Evolutionary conservation across 2,329 filamentous ascomycete genomes (phyloP).

Genomic region (Colletotrichum caudatum): DNA sequence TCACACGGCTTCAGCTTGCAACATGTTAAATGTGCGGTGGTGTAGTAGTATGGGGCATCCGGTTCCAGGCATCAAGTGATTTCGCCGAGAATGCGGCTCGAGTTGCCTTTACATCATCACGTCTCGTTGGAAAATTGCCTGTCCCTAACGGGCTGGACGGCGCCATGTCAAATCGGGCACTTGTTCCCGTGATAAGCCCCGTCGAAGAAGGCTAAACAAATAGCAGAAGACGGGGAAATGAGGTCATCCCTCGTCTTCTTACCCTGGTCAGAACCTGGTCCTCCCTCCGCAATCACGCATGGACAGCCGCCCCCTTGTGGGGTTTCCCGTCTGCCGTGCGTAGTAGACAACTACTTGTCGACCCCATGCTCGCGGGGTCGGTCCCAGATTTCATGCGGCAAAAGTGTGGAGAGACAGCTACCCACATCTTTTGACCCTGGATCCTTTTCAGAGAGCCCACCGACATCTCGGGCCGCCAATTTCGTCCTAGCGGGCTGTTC

Average conservation of each 20-base stretch:
- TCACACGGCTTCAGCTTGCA: not conserved
- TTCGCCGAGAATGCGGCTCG: slow-evolving; percentile 23
- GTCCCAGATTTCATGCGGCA: slow-evolving; percentile 14
- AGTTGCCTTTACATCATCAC: slow-evolving; percentile 16
- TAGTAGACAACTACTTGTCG: slow-evolving; percentile 5
- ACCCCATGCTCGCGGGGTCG: slow-evolving; percentile 16
- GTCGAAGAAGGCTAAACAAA: slow-evolving; percentile 4
- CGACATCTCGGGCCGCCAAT: slow-evolving; percentile 19
- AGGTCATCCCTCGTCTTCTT: slow-evolving; percentile 34
- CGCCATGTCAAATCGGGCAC: slow-evolving; percentile 1
- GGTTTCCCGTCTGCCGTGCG: slow-evolving; percentile 26
- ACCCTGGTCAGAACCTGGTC: slow-evolving; percentile 32
- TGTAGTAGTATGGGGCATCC: not conserved
- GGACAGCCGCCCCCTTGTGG: slow-evolving; percentile 26
- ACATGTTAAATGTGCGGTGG: not conserved
- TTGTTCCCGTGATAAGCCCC: slow-evolving; percentile 1
- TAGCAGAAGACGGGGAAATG: slow-evolving; percentile 15
- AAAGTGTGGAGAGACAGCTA: slow-evolving; percentile 15
- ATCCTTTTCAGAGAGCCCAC: not conserved
- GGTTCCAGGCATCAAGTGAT: slow-evolving; percentile 8
- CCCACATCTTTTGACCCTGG: slow-evolving; percentile 16
- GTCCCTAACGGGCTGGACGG: slow-evolving; percentile 1
- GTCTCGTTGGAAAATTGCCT: not conserved
- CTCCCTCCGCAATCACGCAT: slow-evolving; percentile 39
- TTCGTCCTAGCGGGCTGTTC: slow-evolving; percentile 11